A percentile compares a stretch with the other conserved stretches of the same genome.
These are phyloP conservation scores for Neospora caninum DNA, from an alignment of 169 alveolate species.

Conservation along the genomic window DNA sequence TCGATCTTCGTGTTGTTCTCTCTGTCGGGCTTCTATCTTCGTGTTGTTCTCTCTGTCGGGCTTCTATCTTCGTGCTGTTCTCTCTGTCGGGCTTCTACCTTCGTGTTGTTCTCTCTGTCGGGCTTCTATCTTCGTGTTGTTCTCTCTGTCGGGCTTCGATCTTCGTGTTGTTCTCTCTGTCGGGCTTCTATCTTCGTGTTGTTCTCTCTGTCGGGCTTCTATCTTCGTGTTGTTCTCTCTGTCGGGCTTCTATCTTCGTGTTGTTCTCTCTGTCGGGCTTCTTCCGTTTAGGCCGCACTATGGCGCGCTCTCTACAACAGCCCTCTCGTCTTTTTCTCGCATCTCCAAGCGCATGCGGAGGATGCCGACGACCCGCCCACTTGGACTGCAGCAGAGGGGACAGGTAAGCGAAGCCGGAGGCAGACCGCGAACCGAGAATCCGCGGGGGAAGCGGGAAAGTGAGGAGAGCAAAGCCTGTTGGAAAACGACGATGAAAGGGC, in stretches of 20 bases:
- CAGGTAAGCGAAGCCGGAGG: background rate
- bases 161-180: background rate
- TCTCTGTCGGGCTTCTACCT: too few species aligned
- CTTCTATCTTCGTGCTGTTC: too few species aligned
- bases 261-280: background rate
- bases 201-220: background rate
- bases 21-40: too few species aligned
- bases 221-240: background rate
- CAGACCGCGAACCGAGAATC: too few species aligned
- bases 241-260: background rate
- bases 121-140: too few species aligned
- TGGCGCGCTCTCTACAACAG: constrained; percentile 58
- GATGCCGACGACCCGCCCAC: background rate
- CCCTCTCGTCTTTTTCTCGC: constrained; percentile 43
- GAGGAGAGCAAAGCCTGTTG: too few species aligned
- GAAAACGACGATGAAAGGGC: too few species aligned
- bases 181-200: background rate
- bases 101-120: too few species aligned
- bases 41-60: too few species aligned
- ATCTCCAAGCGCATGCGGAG: background rate
- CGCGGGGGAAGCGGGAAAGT: too few species aligned
- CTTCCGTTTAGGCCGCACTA: constrained; percentile 28
- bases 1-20: too few species aligned
- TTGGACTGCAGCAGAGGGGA: background rate
- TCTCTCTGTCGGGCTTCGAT: background rate